Evolutionary conservation across 768 basidiomycete species (phyloP).

Genomic region (Leccinum pellstonianum): DNA sequence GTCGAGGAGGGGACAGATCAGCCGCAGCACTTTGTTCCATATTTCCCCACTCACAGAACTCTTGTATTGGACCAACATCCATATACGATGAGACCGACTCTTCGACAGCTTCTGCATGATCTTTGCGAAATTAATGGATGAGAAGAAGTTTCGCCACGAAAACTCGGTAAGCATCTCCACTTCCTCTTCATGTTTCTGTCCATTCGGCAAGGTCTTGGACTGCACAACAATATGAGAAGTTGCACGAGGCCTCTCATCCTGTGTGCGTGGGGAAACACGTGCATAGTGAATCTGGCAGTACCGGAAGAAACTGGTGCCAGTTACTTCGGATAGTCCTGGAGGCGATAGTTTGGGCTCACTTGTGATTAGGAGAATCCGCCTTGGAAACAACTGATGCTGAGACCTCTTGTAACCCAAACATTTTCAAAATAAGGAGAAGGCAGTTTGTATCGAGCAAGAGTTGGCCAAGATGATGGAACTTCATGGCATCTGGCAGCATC

Average conservation of each 20-base stretch:
- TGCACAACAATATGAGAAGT: constrained; percentile 60
- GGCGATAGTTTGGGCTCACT: constrained; percentile 45
- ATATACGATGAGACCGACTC: constrained; percentile 88
- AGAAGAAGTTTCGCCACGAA: constrained; percentile 98
- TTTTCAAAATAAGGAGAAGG: constrained; percentile 88
- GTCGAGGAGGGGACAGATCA: constrained; percentile 19
- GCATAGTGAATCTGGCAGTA: constrained; percentile 84
- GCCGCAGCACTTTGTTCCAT: background rate
- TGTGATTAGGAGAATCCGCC: constrained; percentile 84
- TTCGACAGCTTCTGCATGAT: constrained; percentile 98
- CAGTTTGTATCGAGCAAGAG: constrained; percentile 94
- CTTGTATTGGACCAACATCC: constrained; percentile 97
- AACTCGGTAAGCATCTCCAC: constrained; percentile 91
- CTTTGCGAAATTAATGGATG: constrained; percentile 95
- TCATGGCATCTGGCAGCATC: constrained; percentile 80
- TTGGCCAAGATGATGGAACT: constrained; percentile 97
- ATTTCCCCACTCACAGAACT: constrained; percentile 69
- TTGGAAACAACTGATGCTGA: constrained; percentile 79
- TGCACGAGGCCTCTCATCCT: constrained; percentile 64
- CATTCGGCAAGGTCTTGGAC: constrained; percentile 62
- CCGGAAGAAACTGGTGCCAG: constrained; percentile 79
- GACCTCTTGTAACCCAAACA: constrained; percentile 97
- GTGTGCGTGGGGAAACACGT: constrained; percentile 54
- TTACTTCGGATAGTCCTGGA: constrained; percentile 8
- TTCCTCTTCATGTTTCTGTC: constrained; percentile 78